phyloP scores from a whole-genome alignment of 225 moss, liverwort and hornwort genomes.

The Climacium dendroides region DNA sequence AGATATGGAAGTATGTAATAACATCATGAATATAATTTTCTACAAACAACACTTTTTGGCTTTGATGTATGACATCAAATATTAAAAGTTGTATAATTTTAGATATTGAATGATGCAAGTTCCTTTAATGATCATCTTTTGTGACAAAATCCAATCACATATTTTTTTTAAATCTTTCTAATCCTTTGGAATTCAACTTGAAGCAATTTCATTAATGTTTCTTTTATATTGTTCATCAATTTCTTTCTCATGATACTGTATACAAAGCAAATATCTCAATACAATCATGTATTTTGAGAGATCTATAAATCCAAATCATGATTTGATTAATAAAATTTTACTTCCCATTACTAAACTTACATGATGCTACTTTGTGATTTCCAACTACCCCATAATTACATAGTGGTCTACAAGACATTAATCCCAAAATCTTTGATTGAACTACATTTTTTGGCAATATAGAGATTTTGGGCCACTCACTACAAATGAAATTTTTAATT shows the following conservation, averaged over 20 bases:
- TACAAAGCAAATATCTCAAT: background rate
- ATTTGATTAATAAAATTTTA: background rate
- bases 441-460: too few species aligned
- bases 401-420: background rate
- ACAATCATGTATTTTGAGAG: background rate
- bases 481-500: too few species aligned
- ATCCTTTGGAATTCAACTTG: background rate
- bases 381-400: background rate
- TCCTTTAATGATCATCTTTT: background rate
- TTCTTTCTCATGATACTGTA: background rate
- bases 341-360: background rate
- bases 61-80: background rate
- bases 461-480: too few species aligned
- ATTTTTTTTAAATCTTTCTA: background rate
- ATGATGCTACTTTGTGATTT: background rate
- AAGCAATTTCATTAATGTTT: background rate
- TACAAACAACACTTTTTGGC: background rate
- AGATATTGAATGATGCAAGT: accelerated
- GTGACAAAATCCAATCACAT: background rate
- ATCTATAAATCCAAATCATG: background rate
- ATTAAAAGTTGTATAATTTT: background rate
- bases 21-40: background rate
- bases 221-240: background rate
- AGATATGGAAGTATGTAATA: background rate
- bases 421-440: too few species aligned